Evolutionary conservation across 805 yeast species (phyloP), one percentile per base, ranked within the genome.

Genomic region (Suhomyces pyralidae): DNA sequence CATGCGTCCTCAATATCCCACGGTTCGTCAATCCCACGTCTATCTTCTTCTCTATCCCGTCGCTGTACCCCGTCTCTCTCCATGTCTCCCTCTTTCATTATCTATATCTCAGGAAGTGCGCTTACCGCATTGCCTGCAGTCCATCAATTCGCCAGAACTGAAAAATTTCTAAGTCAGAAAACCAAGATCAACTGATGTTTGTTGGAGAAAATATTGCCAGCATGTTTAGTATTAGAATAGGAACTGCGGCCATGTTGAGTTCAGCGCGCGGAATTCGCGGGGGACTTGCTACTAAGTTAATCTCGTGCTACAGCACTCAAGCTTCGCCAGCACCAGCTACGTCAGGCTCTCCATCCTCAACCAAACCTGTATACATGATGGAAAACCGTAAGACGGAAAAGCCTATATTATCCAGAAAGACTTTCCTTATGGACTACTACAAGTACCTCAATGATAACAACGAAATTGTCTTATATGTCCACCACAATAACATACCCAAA

Each of bases 361-460:
- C 42, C 42, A 38, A 38, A 38, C 52, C 57, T 14, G 46, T 36
- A 48, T 51, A 42, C 34, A 42, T 25, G 14, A 40, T 52, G 42
- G 50, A 51, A 15, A 44, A 50, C 45, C 64, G 84, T 58, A 63
- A 70, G 48, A 82, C 92, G 8, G 73, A 80, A 51, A 92, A 92
- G 67, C 83, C 83, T 15, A 62, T 76, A 45, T 79, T 78, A 40
- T 84, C 93, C 3, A 83, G 97, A 73, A 93, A 93, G 74, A 91
- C 97, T 0, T 91, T 83, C 61, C 76, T 93, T 57, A 77, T 93
- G 56, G 97, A 93, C 69, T 76, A 81, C 58, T 93, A 93, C 76
- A 82, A 89, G 55, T 72, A 85, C 56, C 67, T 90, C 56, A 79
- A 90, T 72, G 84, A 85, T 52, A 74, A 70, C 26, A 83, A 83